Evolutionary conservation across 208 protist species (phyloP), one percentile per base, ranked within the genome.

Genomic region (Trypanosomatidae sp.): DNA sequence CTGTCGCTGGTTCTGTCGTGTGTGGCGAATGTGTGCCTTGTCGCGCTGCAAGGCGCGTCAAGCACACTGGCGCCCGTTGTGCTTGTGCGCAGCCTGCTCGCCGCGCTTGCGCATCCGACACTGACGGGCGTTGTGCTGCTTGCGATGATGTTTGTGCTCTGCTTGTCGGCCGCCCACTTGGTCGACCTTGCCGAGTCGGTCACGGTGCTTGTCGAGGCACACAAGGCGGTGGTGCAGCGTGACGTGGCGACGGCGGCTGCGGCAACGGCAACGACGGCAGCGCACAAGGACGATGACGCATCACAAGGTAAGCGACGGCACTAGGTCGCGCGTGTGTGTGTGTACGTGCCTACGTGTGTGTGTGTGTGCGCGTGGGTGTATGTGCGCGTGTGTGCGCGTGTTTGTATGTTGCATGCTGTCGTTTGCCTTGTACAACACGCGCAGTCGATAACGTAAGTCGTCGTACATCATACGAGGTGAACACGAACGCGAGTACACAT

Each of bases 1-100:
- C 11, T n/a, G 11, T 35, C 30, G n/a, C 30, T 35, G n/a, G 30
- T n/a, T 15, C n/a, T 35, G n/a, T 35, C 30, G 11, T 15, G 11
- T 35, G n/a, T 35, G n/a, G 30, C 30, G n/a, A 35, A 35, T 35
- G 30, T n/a, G n/a, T 35, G 30, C n/a, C 30, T 35, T 35, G 30
- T 35, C 11, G 30, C n/a, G n/a, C 11, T 35, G 11, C 11, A 11
- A 35, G 11, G 11, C 11, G 11, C n/a, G n/a, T 15, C 30, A n/a
- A 35, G n/a, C n/a, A n/a, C 30, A 15, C 11, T 35, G 11, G 11
- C 30, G n/a, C n/a, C n/a, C n/a, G 30, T 35, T 15, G 11, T 35
- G 30, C n/a, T 35, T 35, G 11, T 35, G 30, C 11, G n/a, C 11
- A 15, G 30, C n/a, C 11, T 35, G n/a, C n/a, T 35, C 11, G 30